A percentile compares a stretch with the other conserved stretches of the same genome.
phyloP scores from a whole-genome alignment of 371 early-diverging fungal genomes.

The Catenaria anguillulae region DNA sequence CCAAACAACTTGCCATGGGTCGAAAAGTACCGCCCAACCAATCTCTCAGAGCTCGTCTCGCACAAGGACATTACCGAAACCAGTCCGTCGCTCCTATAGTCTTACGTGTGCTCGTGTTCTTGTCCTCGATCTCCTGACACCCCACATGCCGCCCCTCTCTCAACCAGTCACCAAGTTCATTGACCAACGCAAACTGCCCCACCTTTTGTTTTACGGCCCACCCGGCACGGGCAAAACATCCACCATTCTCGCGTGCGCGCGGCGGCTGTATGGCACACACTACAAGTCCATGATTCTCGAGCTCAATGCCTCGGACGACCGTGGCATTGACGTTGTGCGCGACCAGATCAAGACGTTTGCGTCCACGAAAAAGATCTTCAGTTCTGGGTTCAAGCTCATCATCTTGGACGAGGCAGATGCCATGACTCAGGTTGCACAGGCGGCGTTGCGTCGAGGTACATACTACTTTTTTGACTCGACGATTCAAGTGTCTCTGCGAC shows the following conservation, averaged over 20 bases:
- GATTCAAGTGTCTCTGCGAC: no score
- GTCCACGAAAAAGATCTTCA: conserved; percentile 60
- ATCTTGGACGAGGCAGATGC: conserved; percentile 99
- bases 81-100: conserved; percentile 26
- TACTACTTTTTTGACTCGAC: not conserved
- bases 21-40: conserved; percentile 84
- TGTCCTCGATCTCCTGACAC: no score
- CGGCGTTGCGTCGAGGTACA: conserved; percentile 69
- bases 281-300: conserved; percentile 77
- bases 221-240: conserved; percentile 96
- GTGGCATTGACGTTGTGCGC: conserved; percentile 93
- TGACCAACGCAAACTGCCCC: conserved; percentile 85
- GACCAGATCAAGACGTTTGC: conserved; percentile 97
- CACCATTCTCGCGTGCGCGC: conserved; percentile 80
- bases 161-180: conserved; percentile 64
- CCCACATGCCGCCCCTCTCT: no score
- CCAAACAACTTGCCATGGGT: conserved; percentile 37
- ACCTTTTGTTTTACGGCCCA: conserved; percentile 97
- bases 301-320: conserved; percentile 98
- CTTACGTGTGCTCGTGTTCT: not conserved
- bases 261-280: conserved; percentile 73
- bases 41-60: conserved; percentile 75
- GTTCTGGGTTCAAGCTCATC: conserved; percentile 86
- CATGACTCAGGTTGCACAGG: conserved; percentile 97
- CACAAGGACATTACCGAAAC: conserved; percentile 81